These are phyloP conservation scores for Stenogyne calaminthoides DNA, from an alignment of 305 asterid species.

Conservation along the genomic window DNA sequence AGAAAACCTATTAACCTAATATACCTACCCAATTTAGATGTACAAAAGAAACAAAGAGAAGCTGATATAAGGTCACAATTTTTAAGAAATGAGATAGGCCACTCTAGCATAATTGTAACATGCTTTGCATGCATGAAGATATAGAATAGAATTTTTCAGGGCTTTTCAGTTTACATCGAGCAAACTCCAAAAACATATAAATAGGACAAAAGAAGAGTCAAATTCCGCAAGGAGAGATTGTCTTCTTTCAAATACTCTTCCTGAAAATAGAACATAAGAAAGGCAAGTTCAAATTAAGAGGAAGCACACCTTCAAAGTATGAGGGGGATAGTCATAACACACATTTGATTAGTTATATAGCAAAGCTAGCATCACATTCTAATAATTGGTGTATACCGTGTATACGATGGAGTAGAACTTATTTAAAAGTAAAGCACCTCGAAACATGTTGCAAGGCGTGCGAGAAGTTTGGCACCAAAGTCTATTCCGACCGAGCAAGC, in stretches of 20 bases:
- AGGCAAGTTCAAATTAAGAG: slow-evolving; percentile 27
- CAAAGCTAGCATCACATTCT: neutral
- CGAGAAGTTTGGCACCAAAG: slow-evolving; percentile 92
- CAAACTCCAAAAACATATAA: slow-evolving; percentile 82
- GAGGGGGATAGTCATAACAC: slow-evolving; percentile 11
- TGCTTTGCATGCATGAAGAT: neutral
- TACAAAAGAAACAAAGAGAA: neutral
- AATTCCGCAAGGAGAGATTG: slow-evolving; percentile 77
- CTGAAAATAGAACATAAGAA: slow-evolving; percentile 57
- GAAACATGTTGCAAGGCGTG: slow-evolving; percentile 71
- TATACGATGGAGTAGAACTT: slow-evolving; percentile 6
- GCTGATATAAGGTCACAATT: neutral
- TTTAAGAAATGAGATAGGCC: slow-evolving; percentile 6
- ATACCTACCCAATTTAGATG: neutral
- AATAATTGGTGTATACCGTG: neutral
- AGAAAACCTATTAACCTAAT: neutral
- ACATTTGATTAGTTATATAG: slow-evolving; percentile 11
- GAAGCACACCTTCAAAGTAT: too few species aligned
- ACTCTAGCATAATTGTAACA: neutral
- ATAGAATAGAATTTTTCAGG: slow-evolving; percentile 7
- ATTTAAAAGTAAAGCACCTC: slow-evolving; percentile 57
- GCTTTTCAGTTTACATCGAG: slow-evolving; percentile 56
- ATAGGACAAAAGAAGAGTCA: slow-evolving; percentile 80
- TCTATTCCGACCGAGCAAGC: slow-evolving; percentile 84
- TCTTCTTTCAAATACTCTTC: slow-evolving; percentile 87